Evolutionary conservation across 2,329 filamentous ascomycete species (phyloP), one percentile per base, ranked within the genome.

Genomic region (Bipolaris sorokiniana): DNA sequence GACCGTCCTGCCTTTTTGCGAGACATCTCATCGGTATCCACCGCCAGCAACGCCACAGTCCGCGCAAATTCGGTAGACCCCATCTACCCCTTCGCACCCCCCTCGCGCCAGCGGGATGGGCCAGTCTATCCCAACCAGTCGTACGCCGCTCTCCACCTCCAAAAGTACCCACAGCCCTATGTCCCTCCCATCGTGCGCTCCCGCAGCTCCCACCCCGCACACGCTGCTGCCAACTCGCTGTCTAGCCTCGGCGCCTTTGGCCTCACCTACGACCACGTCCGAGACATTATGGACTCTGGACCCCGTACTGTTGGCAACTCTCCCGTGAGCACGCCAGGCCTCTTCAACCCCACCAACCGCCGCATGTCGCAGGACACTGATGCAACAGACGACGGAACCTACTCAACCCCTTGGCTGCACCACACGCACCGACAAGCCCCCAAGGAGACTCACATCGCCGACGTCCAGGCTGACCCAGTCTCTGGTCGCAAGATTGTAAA

Each of bases 401-500:
- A 83, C 63, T 76, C 81, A 18, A 81, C 77, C 61, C 81, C 81
- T 0, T 83, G 80, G 65, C 72, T 83, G 46, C 81, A 83, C 62
- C 78, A 78, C 61, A 80, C 78, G 16, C 81, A 83, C 50, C 65
- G 78, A 16, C 79, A 82, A 63, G 75, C 76, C n/a, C 81, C 81
- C 31, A 82, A 82, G 66, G 81, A 83, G 79, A 97, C 94, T 9
- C 91, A 97, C 78, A 92, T 93, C 62, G 93, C 91, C 51, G 88
- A 93, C 69, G 91, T 97, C 66, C 94, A 98, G 71, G 88, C 93
- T 61, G 92, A 98, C 76, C 86, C 86, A 51, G 84, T 92, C 61
- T 96, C 94, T 5, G 95, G 95, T 57, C 91, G 95, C 62, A 99
- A 99, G 79, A 84, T 93, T 51, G 96, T 99, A 82, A 99, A 99